Evolutionary conservation across 352 stramenopile genomes (phyloP).

Genomic region (Phytophthora hybrid): DNA sequence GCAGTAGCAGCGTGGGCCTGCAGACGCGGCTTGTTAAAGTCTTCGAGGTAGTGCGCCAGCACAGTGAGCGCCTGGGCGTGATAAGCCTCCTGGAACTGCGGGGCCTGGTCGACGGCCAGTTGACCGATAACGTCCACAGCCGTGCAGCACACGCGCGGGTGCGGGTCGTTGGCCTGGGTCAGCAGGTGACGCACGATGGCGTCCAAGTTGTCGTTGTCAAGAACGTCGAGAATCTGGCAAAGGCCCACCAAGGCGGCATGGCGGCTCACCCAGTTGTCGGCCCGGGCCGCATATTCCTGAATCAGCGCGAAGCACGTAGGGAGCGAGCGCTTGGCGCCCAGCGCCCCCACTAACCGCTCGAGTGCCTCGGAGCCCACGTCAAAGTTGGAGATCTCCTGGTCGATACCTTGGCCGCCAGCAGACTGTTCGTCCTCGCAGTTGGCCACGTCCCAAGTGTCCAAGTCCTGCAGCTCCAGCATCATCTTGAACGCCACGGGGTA

Average conservation of each 20-base stretch:
- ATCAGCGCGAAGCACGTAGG: slow-evolving; percentile 83
- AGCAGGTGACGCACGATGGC: slow-evolving; percentile 77
- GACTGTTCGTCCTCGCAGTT: slow-evolving; percentile 79
- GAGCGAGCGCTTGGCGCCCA: slow-evolving; percentile 77
- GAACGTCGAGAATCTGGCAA: slow-evolving; percentile 85
- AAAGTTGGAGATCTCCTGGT: slow-evolving; percentile 88
- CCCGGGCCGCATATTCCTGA: slow-evolving; percentile 69
- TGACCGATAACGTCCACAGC: slow-evolving; percentile 88
- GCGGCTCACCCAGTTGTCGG: slow-evolving; percentile 77
- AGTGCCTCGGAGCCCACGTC: slow-evolving; percentile 86
- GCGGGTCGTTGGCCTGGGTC: slow-evolving; percentile 67
- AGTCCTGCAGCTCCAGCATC: slow-evolving; percentile 84
- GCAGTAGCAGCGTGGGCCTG: slow-evolving; percentile 81
- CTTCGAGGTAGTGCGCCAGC: slow-evolving; percentile 72
- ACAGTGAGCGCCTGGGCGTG: slow-evolving; percentile 72
- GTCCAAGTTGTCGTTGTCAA: slow-evolving; percentile 70
- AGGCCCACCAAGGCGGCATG: slow-evolving; percentile 82
- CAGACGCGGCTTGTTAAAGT: slow-evolving; percentile 64
- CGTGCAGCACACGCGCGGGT: slow-evolving; percentile 85
- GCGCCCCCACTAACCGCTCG: slow-evolving; percentile 69
- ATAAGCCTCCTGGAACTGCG: slow-evolving; percentile 82
- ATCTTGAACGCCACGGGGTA: slow-evolving; percentile 86
- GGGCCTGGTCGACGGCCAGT: slow-evolving; percentile 79
- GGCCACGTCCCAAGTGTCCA: slow-evolving; percentile 73
- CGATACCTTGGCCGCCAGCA: slow-evolving; percentile 42